Evolutionary conservation across 2,329 filamentous ascomycete genomes (phyloP).

Genomic region (Alternaria arborescens): DNA sequence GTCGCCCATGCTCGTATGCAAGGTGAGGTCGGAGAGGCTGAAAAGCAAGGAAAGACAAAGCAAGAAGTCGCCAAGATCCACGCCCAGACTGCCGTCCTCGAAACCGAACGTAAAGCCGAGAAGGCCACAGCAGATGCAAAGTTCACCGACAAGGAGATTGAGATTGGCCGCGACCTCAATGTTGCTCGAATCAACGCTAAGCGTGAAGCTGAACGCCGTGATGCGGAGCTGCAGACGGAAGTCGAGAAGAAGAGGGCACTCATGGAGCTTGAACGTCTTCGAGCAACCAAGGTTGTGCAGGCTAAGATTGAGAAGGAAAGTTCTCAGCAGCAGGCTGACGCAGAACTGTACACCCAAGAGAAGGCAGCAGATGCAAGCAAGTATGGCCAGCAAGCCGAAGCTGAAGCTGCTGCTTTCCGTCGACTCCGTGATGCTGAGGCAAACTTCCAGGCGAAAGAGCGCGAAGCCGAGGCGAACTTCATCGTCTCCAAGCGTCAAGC

Average conservation of each 20-base stretch:
- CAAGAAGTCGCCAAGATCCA: constrained; percentile 89
- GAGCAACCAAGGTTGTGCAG: constrained; percentile 80
- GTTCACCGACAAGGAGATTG: constrained; percentile 75
- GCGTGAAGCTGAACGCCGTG: constrained; percentile 75
- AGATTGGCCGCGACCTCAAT: constrained; percentile 76
- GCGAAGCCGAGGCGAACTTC: constrained; percentile 59
- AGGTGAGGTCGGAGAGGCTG: constrained; percentile 78
- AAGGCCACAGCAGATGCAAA: constrained; percentile 80
- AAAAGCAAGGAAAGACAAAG: constrained; percentile 81
- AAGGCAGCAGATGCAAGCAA: constrained; percentile 60
- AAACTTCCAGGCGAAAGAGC: constrained; percentile 51
- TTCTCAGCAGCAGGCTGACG: constrained; percentile 73
- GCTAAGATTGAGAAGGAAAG: constrained; percentile 74
- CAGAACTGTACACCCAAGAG: constrained; percentile 59
- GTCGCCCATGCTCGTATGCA: constrained; percentile 67
- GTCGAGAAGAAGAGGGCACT: constrained; percentile 80
- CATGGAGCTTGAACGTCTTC: constrained; percentile 81
- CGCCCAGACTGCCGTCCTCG: constrained; percentile 82
- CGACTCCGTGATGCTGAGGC: constrained; percentile 55
- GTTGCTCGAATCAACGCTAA: constrained; percentile 77
- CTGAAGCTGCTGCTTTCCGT: constrained; percentile 63
- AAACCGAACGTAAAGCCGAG: constrained; percentile 84
- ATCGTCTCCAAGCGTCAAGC: constrained; percentile 57
- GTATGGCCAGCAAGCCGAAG: constrained; percentile 68
- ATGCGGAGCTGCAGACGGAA: constrained; percentile 80